Evolutionary conservation across 495 filamentous ascomycete species (phyloP).

Genomic region (Aspergillus haitiensis): DNA sequence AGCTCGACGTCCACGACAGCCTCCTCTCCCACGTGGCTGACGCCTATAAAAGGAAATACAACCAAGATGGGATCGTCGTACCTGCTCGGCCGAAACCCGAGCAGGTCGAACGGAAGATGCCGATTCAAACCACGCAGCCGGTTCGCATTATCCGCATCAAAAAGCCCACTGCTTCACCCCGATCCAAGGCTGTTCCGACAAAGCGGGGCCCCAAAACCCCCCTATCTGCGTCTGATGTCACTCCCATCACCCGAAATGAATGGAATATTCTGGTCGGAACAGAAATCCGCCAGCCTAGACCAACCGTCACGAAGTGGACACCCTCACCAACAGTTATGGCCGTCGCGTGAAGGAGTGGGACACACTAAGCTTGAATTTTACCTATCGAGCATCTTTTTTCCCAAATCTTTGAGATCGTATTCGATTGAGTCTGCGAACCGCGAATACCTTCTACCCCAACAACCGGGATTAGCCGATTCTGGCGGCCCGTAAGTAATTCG

Average conservation of each 20-base stretch:
- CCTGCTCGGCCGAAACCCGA: slow-evolving; percentile 29
- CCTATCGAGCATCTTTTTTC: too few species aligned
- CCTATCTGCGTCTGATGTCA: slow-evolving; percentile 47
- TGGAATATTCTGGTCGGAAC: slow-evolving; percentile 46
- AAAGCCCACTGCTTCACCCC: slow-evolving; percentile 24
- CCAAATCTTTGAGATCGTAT: slow-evolving; percentile 4
- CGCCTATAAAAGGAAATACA: slow-evolving; percentile 59
- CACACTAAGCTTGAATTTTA: background rate
- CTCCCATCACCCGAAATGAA: slow-evolving; percentile 48
- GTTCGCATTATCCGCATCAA: slow-evolving; percentile 17
- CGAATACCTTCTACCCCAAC: background rate
- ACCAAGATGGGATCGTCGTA: slow-evolving; percentile 47
- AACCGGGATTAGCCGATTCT: background rate
- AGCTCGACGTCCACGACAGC: slow-evolving; percentile 55
- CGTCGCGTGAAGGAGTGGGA: slow-evolving; percentile 30
- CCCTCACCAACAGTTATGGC: slow-evolving; percentile 42
- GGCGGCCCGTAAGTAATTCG: background rate
- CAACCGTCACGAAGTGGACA: slow-evolving; percentile 46
- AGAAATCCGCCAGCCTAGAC: slow-evolving; percentile 34
- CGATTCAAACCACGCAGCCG: slow-evolving; percentile 20
- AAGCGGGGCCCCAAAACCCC: slow-evolving; percentile 48
- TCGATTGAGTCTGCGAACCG: background rate
- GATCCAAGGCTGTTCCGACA: slow-evolving; percentile 18
- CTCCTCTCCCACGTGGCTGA: slow-evolving; percentile 56
- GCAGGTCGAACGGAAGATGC: slow-evolving; percentile 22